phyloP scores from a whole-genome alignment of 1,284 basidiomycete genomes.

The Pseudomicrostroma phylloplanum region DNA sequence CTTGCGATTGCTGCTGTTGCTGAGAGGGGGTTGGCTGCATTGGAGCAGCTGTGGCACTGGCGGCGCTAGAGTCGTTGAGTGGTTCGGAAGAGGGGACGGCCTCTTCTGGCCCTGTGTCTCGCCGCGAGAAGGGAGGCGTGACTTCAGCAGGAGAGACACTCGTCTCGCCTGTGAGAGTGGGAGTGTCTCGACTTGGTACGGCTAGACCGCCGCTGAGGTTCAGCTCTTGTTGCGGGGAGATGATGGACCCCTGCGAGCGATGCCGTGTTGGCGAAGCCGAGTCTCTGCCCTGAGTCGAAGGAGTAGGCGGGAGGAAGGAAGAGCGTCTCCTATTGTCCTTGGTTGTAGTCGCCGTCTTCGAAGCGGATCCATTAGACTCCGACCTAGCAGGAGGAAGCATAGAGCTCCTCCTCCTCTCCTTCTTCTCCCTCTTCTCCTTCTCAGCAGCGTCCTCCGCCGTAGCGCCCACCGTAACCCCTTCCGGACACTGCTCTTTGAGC shows the following conservation, averaged over 20 bases:
- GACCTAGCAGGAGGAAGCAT: background rate
- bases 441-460: background rate
- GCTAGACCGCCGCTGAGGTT: background rate
- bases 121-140: constrained; percentile 2
- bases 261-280: background rate
- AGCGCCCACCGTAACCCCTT: background rate
- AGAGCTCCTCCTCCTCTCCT: background rate
- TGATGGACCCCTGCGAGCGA: background rate
- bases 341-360: background rate
- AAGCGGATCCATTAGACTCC: background rate
- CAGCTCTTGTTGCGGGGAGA: background rate
- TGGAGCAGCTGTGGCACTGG: too few species aligned
- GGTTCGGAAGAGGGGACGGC: background rate
- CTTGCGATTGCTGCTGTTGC: background rate
- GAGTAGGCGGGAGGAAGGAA: background rate
- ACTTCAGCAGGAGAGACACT: background rate
- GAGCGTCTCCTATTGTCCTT: background rate
- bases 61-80: background rate
- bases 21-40: too few species aligned
- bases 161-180: too few species aligned
- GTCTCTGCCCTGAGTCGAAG: background rate
- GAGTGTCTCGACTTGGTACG: background rate
- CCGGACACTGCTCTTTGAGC: background rate
- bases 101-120: background rate
- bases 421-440: background rate